phyloP scores from a whole-genome alignment of 345 rosid species.

The Eutrema yunnanense region DNA sequence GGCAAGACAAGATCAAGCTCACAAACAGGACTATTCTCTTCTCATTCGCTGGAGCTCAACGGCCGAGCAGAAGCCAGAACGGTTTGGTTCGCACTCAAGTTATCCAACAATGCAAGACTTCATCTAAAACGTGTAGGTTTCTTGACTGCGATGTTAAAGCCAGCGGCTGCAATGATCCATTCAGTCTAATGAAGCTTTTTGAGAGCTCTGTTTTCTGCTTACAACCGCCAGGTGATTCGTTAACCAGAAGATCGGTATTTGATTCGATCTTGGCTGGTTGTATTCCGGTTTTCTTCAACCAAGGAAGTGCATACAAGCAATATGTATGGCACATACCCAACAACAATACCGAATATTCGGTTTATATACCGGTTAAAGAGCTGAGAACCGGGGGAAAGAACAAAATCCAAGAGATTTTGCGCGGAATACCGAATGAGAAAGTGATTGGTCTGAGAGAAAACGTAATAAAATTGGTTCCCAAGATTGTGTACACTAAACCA shows the following conservation, averaged over 20 bases:
- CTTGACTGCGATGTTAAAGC: constrained; percentile 31
- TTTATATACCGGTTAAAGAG: constrained; percentile 36
- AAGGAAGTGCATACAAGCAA: constrained; percentile 42
- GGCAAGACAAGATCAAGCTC: constrained; percentile 41
- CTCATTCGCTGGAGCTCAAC: constrained; percentile 52
- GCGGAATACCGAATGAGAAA: constrained; percentile 21
- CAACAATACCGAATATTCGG: constrained; percentile 34
- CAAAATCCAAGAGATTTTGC: constrained; percentile 27
- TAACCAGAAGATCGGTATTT: constrained; percentile 50
- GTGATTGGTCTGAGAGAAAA: constrained; percentile 38
- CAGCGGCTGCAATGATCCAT: constrained; percentile 37
- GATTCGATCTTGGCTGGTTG: constrained; percentile 59
- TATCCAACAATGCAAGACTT: constrained; percentile 39
- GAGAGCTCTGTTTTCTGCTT: constrained; percentile 43
- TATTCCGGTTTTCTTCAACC: constrained; percentile 62
- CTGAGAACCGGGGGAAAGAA: constrained; percentile 21
- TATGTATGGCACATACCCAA: constrained; percentile 51
- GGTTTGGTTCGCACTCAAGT: constrained; percentile 38
- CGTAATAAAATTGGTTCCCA: constrained; percentile 43
- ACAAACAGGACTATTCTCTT: constrained; percentile 28
- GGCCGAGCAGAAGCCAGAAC: constrained; percentile 25
- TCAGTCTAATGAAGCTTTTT: constrained; percentile 37
- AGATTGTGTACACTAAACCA: constrained; percentile 39
- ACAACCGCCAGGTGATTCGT: constrained; percentile 61
- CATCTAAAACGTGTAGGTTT: constrained; percentile 31